Evolutionary conservation across 148 eudicot species (phyloP).

Genomic region (Pharnaceum exiguum): DNA sequence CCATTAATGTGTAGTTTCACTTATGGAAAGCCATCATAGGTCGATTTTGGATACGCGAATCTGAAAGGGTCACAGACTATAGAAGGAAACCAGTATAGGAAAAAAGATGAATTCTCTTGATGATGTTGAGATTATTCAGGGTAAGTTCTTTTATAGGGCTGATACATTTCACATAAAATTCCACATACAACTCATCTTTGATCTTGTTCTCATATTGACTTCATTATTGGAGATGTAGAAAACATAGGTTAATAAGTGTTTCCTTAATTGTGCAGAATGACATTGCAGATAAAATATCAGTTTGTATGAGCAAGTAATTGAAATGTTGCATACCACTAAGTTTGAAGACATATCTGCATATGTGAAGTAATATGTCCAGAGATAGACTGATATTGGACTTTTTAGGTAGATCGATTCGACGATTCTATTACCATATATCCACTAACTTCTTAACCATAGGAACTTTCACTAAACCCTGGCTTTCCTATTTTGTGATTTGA

Average conservation of each 20-base stretch:
- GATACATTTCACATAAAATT: slow-evolving; percentile 14
- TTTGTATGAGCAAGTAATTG: background rate
- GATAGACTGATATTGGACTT: background rate
- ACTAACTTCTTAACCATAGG: too few relatives aligned
- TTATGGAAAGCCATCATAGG: background rate
- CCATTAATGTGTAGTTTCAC: background rate
- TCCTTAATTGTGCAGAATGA: slow-evolving; percentile 1
- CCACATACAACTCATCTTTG: slow-evolving; percentile 5
- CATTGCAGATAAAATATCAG: background rate
- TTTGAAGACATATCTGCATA: background rate
- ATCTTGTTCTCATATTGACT: slow-evolving; percentile 4
- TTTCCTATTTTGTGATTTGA: too few relatives aligned
- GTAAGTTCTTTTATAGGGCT: background rate
- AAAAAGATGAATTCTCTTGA: background rate
- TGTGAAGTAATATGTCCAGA: background rate
- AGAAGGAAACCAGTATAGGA: slow-evolving; percentile 3
- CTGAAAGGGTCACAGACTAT: background rate
- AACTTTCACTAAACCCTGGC: too few relatives aligned
- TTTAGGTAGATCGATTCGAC: too few relatives aligned
- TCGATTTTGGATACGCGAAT: slow-evolving; percentile 9
- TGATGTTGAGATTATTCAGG: slow-evolving; percentile 10
- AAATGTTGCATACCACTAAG: slow-evolving; percentile 1
- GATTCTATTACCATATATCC: too few relatives aligned
- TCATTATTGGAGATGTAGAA: background rate
- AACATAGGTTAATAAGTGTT: background rate